Evolutionary conservation across 2,329 filamentous ascomycete species (phyloP), one percentile per base, ranked within the genome.

Genomic region (Aspergillus texensis): DNA sequence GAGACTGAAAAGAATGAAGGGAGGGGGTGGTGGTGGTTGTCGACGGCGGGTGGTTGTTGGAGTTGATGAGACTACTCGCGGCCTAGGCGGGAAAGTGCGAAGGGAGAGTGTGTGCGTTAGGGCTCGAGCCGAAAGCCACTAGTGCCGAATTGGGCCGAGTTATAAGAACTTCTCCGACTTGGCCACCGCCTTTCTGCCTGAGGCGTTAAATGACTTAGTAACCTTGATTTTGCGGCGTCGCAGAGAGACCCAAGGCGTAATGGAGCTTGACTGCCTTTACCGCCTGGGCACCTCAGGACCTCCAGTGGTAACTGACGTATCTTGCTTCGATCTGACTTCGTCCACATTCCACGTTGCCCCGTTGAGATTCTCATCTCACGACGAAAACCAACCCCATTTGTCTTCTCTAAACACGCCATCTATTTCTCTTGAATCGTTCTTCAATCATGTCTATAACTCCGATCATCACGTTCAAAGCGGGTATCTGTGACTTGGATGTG

Each of bases 401-500:
- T 54, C 39, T 21, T 39, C 36, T 58, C 54, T 60, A 43, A 57
- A 67, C 67, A 50, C 50, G 61, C 52, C 64, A 52, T 58, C 34
- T 32, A 62, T 61, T 52, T 19, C 5, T 52, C 30, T 52, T 21
- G 32, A 10, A 30, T 36, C 48, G 24, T 34, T 52, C 34, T 55
- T 65, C 58, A 70, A 82, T 65, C 68, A 97, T 97, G 93, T 92
- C 94, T 67, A 89, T 92, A 79, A 79, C 85, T 70, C 93, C 94
- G 36, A 86, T 97, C 75, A 94, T 98, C 77, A 96, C 93, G 19
- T 98, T 98, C 86, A 97, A 97, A 85, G 94, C 94, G 68, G 94
- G 94, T 79, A 88, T 87, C 78, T 98, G 94, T 81, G 89, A 95
- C 59, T 78, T 94, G 65, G 89, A 94, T 77, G 93, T 96, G 82